Base-by-base conservation (phyloP, 768 basidiomycete genomes). In the Mycena maculata region DNA sequence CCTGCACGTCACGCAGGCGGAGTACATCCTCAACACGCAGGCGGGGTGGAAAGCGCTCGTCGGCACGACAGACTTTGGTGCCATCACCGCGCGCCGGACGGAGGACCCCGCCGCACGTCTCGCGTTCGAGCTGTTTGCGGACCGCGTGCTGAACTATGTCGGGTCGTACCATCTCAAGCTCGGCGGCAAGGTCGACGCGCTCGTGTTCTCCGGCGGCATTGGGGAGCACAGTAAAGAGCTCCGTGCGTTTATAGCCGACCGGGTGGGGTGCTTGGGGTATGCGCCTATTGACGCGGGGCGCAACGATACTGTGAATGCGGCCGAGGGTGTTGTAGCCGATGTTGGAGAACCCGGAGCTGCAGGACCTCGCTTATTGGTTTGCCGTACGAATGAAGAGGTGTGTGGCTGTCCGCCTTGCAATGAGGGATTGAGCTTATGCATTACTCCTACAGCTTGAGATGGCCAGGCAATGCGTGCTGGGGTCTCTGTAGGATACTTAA, bases 161-260 rank as follows among this genome's bases (percentile, higher is more conserved):
- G 94, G 91, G 8, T 84, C 88, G 50, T 95, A 94, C 76, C 87
- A 90, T 71, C 80, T 94, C 71, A 91, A 92, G 75, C 85, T 95
- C 25, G 83, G 83, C 33, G 86, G 87, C 18, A 65, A 82, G 27
- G 86, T 95, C 13, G 92, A 95, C 75, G 94, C 91, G 2, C 73
- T 96, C 44, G 92, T 96, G 15, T 95, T 96, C 75, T 85, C 92
- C 0, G 95, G 95, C 4, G 95, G 95, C 0, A 94, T 98, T 57
- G 96, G 96, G 0, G 96, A 98, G 78, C 84, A 83, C 69, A 87
- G 89, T 65, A 80, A 78, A 20, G 83, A 86, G 70, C 77, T 98
- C 59, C 79, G 95, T 44, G 74, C 79, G 42, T 86, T 87, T 22
- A 81, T 96, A 20, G 83, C 84, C 4, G 76, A 83, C 38, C 81